These are phyloP conservation scores for Phytopythium delawarense DNA, from an alignment of 352 stramenopile genomes.

Conservation along the genomic window DNA sequence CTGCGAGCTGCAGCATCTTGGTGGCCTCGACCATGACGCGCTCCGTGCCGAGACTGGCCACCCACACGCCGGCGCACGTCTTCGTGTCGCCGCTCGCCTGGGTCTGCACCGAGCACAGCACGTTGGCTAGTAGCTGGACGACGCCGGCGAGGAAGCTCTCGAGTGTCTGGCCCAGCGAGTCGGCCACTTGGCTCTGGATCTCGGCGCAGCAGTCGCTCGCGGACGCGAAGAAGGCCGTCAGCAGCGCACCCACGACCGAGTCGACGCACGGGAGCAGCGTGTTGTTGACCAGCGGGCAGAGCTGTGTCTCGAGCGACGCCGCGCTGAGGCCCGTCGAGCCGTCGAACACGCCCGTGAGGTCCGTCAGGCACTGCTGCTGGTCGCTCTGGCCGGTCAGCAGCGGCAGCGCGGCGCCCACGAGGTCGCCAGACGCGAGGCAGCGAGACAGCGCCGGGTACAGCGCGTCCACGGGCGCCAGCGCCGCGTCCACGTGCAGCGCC, in stretches of 20 bases:
- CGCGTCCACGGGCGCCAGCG: conserved; percentile 26
- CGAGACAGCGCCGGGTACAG: conserved; percentile 32
- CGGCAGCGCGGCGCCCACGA: conserved; percentile 19
- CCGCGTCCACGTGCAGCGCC: conserved; percentile 21
- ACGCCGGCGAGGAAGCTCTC: conserved; percentile 13
- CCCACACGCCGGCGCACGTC: conserved; percentile 19
- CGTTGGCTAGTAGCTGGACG: conserved; percentile 19
- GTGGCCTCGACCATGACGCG: conserved; percentile 18
- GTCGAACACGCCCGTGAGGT: conserved; percentile 7
- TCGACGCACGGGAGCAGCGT: conserved; percentile 32
- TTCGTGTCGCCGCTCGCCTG: conserved; percentile 9
- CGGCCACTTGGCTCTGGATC: conserved; percentile 21
- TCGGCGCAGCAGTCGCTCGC: conserved; percentile 28
- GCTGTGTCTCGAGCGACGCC: conserved; percentile 11
- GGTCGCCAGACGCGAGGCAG: conserved; percentile 26
- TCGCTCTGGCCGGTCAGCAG: conserved; percentile 16
- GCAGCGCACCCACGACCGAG: conserved; percentile 19
- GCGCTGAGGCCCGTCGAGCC: conserved; percentile 3
- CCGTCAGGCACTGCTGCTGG: conserved; percentile 21
- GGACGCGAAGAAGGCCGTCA: conserved; percentile 20
- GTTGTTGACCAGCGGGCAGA: conserved; percentile 29
- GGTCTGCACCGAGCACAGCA: conserved; percentile 22
- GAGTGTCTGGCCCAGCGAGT: conserved; percentile 20
- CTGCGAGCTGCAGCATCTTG: conserved; percentile 29
- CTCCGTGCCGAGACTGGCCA: conserved; percentile 12